Percentiles rank a stretch among this genome's conserved stretches.
These are phyloP conservation scores for Anacardium occidentale DNA, from an alignment of 345 rosid genomes.

Conservation along the genomic window DNA sequence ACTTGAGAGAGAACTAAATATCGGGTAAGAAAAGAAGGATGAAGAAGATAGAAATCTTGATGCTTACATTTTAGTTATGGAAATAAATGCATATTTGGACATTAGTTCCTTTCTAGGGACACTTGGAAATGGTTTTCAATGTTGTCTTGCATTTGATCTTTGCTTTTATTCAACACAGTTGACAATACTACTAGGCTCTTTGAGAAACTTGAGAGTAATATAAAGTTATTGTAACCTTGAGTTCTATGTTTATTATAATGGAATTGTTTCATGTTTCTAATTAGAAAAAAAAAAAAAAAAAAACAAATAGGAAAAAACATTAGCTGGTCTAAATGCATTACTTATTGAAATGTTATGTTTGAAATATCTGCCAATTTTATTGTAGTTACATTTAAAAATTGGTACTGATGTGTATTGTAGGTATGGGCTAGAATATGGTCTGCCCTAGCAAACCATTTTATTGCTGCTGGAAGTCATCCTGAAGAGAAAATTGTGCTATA, in stretches of 20 bases:
- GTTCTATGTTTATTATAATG: not conserved
- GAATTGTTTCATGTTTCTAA: no score
- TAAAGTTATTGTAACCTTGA: not conserved
- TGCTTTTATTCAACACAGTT: not conserved
- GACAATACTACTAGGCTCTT: not conserved
- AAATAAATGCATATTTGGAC: not conserved
- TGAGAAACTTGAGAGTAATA: not conserved
- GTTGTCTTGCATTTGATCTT: not conserved
- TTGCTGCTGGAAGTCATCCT: conserved; percentile 86
- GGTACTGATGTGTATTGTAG: conserved; percentile 39
- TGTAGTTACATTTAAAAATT: conserved; percentile 8
- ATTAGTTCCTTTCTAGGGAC: not conserved
- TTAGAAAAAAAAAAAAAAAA: no score
- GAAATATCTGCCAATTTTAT: not conserved
- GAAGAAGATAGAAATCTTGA: not conserved
- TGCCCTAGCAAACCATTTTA: conserved; percentile 88
- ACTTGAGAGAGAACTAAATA: not conserved
- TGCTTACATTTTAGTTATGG: not conserved
- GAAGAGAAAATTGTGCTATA: conserved; percentile 94
- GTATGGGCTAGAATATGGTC: conserved; percentile 97
- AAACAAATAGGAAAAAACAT: no score
- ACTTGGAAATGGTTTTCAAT: not conserved
- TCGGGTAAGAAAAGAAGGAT: not conserved
- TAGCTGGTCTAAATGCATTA: conserved; percentile 6
- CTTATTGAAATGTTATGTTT: not conserved